Conservation (phyloP, 768 basidiomycete genomes). For the Nevesoporus exiguus region DNA sequence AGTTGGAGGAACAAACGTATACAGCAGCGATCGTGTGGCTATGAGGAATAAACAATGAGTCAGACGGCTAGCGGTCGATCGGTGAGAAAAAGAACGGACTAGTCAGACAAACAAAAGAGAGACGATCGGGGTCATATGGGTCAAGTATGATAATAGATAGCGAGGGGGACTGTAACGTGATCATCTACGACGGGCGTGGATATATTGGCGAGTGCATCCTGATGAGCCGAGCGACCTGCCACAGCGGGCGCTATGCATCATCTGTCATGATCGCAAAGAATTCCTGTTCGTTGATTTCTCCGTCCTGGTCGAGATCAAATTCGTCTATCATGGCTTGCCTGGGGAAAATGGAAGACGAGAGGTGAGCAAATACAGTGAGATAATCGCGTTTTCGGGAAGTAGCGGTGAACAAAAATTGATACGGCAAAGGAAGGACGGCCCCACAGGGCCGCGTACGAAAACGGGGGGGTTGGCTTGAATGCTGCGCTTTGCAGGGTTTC, state of each 20-base stretch:
- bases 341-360: conserved; percentile 26
- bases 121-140: conserved; percentile 21
- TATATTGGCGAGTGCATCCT: not conserved
- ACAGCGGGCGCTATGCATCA: conserved; percentile 51
- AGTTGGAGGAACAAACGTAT: conserved; percentile 4
- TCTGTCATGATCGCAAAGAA: conserved; percentile 98
- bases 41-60: conserved; percentile 14
- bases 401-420: conserved; percentile 25
- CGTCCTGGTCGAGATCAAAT: conserved; percentile 97
- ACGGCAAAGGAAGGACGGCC: conserved; percentile 15
- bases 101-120: conserved; percentile 5
- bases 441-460: conserved; percentile 26
- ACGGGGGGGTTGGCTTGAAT: conserved; percentile 26
- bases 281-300: conserved; percentile 95
- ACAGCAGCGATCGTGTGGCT: conserved; percentile 26
- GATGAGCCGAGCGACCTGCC: not conserved
- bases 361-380: conserved; percentile 29
- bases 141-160: conserved; percentile 21
- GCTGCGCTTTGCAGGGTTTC: conserved; percentile 22
- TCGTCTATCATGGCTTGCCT: conserved; percentile 99
- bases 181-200: conserved; percentile 8
- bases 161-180: conserved; percentile 9
- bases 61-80: conserved; percentile 15
- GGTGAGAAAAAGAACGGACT: conserved; percentile 23
- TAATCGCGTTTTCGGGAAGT: conserved; percentile 16